These are phyloP conservation scores for Nematocida displodere DNA, from an alignment of 371 early-diverging fungal species.

Conservation along the genomic window DNA sequence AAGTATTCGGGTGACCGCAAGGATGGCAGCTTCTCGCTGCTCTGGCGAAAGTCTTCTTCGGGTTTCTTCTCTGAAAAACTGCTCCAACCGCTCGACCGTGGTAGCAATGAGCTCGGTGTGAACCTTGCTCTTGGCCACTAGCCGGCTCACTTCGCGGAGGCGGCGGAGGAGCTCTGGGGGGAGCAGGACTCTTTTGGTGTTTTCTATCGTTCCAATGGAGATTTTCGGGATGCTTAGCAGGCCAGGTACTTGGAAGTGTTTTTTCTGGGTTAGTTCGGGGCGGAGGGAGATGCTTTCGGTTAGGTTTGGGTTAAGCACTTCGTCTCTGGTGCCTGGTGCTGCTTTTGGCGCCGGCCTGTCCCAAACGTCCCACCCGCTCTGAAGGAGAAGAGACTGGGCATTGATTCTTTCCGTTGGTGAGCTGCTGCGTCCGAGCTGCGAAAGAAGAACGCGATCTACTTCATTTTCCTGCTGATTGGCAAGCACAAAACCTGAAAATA, in stretches of 20 bases:
- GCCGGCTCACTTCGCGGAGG: slow-evolving; percentile 37
- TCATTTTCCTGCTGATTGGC: slow-evolving; percentile 15
- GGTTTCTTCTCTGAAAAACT: slow-evolving; percentile 35
- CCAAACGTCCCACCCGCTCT: slow-evolving; percentile 1
- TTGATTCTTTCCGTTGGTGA: slow-evolving; percentile 28
- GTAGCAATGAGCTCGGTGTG: not conserved
- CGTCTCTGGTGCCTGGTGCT: not conserved
- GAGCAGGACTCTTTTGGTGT: not conserved
- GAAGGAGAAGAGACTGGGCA: slow-evolving; percentile 8
- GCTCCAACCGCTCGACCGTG: slow-evolving; percentile 12
- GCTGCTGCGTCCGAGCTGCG: not conserved
- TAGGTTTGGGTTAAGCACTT: slow-evolving; percentile 1
- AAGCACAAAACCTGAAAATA: slow-evolving; percentile 24
- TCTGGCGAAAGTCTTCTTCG: slow-evolving; percentile 29
- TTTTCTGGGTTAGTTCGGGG: not conserved
- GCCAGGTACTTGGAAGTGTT: not conserved
- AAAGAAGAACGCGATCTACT: slow-evolving; percentile 22
- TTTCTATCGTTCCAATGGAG: not conserved
- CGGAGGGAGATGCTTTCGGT: not conserved
- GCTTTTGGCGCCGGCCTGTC: not conserved
- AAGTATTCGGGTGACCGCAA: slow-evolving; percentile 7
- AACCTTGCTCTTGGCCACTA: slow-evolving; percentile 16
- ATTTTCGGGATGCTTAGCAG: slow-evolving; percentile 1
- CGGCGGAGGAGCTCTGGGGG: slow-evolving; percentile 15
- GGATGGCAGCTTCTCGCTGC: slow-evolving; percentile 9